phyloP scores from a whole-genome alignment of 1,284 basidiomycete species.

The Mycena citricolor region DNA sequence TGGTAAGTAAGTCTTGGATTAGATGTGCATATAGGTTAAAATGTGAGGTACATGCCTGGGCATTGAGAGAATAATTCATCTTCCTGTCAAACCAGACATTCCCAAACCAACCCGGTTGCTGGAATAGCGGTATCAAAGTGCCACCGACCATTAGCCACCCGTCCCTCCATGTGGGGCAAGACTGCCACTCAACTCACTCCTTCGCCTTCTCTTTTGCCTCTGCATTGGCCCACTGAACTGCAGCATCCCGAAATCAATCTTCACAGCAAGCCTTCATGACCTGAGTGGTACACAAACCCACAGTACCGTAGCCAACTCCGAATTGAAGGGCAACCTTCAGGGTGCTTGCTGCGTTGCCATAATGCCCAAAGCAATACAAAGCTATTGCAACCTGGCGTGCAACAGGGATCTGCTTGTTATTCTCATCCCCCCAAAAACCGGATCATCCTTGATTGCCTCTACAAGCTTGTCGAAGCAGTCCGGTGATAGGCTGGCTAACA shows the following conservation, averaged over 20 bases:
- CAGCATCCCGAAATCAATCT: conserved; percentile 4
- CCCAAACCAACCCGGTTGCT: conserved; percentile 28
- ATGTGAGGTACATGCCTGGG: conserved; percentile 27
- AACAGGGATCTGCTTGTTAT: conserved; percentile 18
- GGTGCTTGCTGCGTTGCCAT: conserved; percentile 22
- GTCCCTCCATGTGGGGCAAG: conserved; percentile 33
- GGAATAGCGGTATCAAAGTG: conserved; percentile 28
- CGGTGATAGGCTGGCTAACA: no score
- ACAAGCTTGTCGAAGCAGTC: conserved; percentile 28
- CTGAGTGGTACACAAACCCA: conserved; percentile 20
- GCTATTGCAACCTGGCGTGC: conserved; percentile 23
- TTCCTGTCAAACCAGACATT: conserved; percentile 34
- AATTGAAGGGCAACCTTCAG: conserved; percentile 13
- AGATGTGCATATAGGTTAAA: not conserved
- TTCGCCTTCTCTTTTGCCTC: conserved; percentile 15
- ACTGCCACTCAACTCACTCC: conserved; percentile 24
- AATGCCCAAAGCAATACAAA: conserved; percentile 20
- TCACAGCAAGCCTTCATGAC: conserved; percentile 20
- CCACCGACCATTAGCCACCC: conserved; percentile 37
- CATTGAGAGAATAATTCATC: conserved; percentile 33
- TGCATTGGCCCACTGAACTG: conserved; percentile 1
- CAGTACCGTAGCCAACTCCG: conserved; percentile 25
- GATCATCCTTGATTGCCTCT: conserved; percentile 20
- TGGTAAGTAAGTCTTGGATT: conserved; percentile 10
- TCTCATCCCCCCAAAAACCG: conserved; percentile 20